A percentile compares a stretch with the other conserved stretches of the same genome.
Evolutionary conservation across 768 basidiomycete species (phyloP).

Genomic region (Tubosaeta sp.): DNA sequence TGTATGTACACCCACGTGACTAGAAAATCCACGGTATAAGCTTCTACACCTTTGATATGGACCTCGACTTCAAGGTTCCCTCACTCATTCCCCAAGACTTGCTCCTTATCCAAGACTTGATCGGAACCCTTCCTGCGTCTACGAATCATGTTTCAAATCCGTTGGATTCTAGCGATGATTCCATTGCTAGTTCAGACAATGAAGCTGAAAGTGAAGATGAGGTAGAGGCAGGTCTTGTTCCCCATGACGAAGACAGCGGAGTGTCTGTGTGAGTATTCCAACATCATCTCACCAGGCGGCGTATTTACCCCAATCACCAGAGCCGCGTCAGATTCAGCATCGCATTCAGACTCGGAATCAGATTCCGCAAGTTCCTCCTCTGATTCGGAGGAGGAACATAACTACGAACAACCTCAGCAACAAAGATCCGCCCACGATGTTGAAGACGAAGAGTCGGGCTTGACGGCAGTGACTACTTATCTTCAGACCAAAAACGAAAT

Average conservation of each 20-base stretch:
- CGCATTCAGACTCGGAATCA: slow-evolving; percentile 34
- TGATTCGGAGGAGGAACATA: slow-evolving; percentile 16
- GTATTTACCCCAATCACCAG: slow-evolving; percentile 23
- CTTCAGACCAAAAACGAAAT: slow-evolving; percentile 71
- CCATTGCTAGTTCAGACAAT: slow-evolving; percentile 49
- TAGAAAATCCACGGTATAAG: background rate
- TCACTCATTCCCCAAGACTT: slow-evolving; percentile 67
- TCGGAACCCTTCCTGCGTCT: slow-evolving; percentile 36
- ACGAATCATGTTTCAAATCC: background rate
- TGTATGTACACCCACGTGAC: slow-evolving; percentile 22
- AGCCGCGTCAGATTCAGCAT: slow-evolving; percentile 33
- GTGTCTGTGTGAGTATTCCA: slow-evolving; percentile 18
- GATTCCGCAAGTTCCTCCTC: slow-evolving; percentile 22
- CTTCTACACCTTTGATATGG: slow-evolving; percentile 10
- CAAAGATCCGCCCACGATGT: slow-evolving; percentile 22
- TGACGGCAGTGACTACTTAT: slow-evolving; percentile 38
- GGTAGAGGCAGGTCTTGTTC: slow-evolving; percentile 60
- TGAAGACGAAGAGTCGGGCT: slow-evolving; percentile 52
- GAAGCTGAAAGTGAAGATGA: slow-evolving; percentile 67
- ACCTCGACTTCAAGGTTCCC: slow-evolving; percentile 53
- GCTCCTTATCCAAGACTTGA: slow-evolving; percentile 63
- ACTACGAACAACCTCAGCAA: slow-evolving; percentile 1
- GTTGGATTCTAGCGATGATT: slow-evolving; percentile 36
- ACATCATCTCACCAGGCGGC: background rate
- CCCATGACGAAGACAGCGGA: slow-evolving; percentile 37